These are phyloP conservation scores for Immersiella caudata DNA, from an alignment of 495 filamentous ascomycete genomes.

Conservation along the genomic window DNA sequence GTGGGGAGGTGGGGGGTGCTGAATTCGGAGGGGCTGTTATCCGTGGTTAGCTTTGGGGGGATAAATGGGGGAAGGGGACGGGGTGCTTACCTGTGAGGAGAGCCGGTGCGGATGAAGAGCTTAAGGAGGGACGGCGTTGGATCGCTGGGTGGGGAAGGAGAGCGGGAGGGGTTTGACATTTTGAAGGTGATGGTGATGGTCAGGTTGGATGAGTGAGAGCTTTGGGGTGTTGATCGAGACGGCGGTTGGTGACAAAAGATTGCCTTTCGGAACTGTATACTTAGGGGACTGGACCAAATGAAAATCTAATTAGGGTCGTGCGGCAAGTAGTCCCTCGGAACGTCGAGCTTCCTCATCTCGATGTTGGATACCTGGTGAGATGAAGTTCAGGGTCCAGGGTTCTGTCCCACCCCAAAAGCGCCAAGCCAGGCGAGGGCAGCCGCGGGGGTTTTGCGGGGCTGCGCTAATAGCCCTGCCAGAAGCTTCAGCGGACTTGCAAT, in stretches of 20 bases:
- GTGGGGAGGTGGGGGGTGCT: constrained; percentile 57
- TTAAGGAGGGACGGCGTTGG: constrained; percentile 80
- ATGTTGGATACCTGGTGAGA: neutral
- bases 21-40: constrained; percentile 74
- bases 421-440: neutral
- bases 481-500: neutral
- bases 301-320: no score
- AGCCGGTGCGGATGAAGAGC: constrained; percentile 78
- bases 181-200: neutral
- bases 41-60: no score
- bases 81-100: constrained; percentile 66
- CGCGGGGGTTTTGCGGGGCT: neutral
- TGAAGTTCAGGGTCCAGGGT: neutral
- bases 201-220: neutral
- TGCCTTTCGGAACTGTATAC: neutral
- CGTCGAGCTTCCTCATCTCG: neutral
- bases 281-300: neutral
- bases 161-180: no score
- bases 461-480: neutral
- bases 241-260: neutral
- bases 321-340: neutral
- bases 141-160: neutral
- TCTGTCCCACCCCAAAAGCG: neutral
- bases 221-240: neutral
- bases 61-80: constrained; percentile 21